Evolutionary conservation across 2,329 filamentous ascomycete species (phyloP).

Genomic region (Mycogone perniciosa): DNA sequence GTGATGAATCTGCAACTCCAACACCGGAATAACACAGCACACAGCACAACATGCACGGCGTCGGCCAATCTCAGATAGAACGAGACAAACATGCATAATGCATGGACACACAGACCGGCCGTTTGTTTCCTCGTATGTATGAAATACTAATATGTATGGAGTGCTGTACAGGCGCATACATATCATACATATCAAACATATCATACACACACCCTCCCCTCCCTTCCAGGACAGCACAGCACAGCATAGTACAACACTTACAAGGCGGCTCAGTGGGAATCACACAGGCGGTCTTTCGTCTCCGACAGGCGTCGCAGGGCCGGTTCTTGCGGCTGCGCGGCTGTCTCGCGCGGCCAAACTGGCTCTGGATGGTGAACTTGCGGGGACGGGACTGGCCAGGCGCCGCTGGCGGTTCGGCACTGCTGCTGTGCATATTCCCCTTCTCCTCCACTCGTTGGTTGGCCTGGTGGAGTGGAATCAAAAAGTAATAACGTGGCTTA

Average conservation of each 20-base stretch:
- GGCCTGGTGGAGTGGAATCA: conserved; percentile 50
- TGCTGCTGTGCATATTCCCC: not conserved
- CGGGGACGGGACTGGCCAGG: conserved; percentile 19
- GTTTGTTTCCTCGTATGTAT: too few relatives aligned
- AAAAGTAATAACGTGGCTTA: not conserved
- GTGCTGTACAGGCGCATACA: too few relatives aligned
- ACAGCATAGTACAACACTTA: conserved; percentile 21
- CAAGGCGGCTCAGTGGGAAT: conserved; percentile 39
- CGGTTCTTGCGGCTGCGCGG: conserved; percentile 40
- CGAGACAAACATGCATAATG: too few relatives aligned
- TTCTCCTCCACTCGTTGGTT: conserved; percentile 42
- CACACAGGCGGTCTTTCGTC: conserved; percentile 41
- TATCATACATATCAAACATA: too few relatives aligned
- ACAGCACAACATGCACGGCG: too few relatives aligned
- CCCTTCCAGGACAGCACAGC: too few relatives aligned
- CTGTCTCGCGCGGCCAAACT: conserved; percentile 34
- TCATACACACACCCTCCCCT: too few relatives aligned
- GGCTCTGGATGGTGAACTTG: conserved; percentile 36
- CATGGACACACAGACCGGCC: too few relatives aligned
- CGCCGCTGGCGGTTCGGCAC: conserved; percentile 4
- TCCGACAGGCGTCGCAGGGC: conserved; percentile 40
- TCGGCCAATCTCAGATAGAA: too few relatives aligned
- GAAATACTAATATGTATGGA: too few relatives aligned
- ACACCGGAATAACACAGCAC: too few relatives aligned
- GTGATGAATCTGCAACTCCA: too few relatives aligned